phyloP scores from a whole-genome alignment of 1,284 basidiomycete species.

The Ustilago loliicola region DNA sequence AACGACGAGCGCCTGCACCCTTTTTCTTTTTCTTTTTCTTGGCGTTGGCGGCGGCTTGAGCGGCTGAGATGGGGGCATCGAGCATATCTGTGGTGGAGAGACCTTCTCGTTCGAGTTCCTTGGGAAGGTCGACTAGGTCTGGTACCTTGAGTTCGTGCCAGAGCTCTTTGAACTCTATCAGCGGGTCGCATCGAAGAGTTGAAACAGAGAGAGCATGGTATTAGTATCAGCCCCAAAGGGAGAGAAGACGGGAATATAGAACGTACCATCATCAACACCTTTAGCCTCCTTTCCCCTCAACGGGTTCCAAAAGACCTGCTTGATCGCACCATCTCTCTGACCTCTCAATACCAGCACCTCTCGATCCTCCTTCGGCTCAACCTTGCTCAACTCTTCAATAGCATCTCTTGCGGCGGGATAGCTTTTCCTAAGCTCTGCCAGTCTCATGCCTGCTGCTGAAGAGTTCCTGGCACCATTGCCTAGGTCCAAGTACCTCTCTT shows the following conservation, averaged over 20 bases:
- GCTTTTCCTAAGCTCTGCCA: slow-evolving; percentile 85
- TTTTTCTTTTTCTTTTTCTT: slow-evolving; percentile 60
- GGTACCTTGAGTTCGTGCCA: slow-evolving; percentile 88
- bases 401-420: slow-evolving; percentile 81
- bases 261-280: slow-evolving; percentile 82
- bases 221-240: background rate
- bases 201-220: background rate
- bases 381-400: slow-evolving; percentile 62
- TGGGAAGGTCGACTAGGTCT: slow-evolving; percentile 83
- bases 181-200: background rate
- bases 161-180: slow-evolving; percentile 84
- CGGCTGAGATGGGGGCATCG: slow-evolving; percentile 50
- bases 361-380: slow-evolving; percentile 77
- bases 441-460: slow-evolving; percentile 77
- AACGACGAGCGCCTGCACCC: slow-evolving; percentile 52
- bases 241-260: background rate
- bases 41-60: slow-evolving; percentile 34
- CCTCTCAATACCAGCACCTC: slow-evolving; percentile 87
- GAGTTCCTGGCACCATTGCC: slow-evolving; percentile 44
- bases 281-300: slow-evolving; percentile 81
- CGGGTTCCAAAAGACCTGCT: slow-evolving; percentile 91
- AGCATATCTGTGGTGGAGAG: slow-evolving; percentile 60
- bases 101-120: slow-evolving; percentile 77
- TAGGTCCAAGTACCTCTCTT: slow-evolving; percentile 56
- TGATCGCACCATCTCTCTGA: slow-evolving; percentile 78